Conservation (phyloP, 2,329 filamentous ascomycete species). For the Fusarium paranaense region DNA sequence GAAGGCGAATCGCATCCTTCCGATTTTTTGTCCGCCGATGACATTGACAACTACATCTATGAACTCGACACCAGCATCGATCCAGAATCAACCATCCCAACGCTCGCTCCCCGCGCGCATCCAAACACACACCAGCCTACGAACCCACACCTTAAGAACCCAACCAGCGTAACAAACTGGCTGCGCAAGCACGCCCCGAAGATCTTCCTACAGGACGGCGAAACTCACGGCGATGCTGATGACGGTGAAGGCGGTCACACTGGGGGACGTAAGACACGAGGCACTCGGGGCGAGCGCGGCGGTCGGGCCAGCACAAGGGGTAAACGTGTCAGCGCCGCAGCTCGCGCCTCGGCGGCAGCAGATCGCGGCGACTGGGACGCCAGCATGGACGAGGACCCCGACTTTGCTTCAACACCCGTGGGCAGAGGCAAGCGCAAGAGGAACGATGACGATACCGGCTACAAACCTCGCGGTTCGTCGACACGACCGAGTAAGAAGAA, state of each 20-base stretch:
- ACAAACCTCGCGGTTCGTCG: slow-evolving; percentile 68
- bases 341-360: slow-evolving; percentile 35
- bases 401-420: slow-evolving; percentile 49
- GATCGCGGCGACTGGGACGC: slow-evolving; percentile 48
- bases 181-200: slow-evolving; percentile 86
- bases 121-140: slow-evolving; percentile 52
- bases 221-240: slow-evolving; percentile 54
- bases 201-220: slow-evolving; percentile 83
- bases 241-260: slow-evolving; percentile 47
- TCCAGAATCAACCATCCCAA: slow-evolving; percentile 57
- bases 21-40: slow-evolving; percentile 75
- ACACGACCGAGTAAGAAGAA: slow-evolving; percentile 68
- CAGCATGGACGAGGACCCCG: slow-evolving; percentile 55
- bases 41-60: slow-evolving; percentile 80
- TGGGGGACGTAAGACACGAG: slow-evolving; percentile 51
- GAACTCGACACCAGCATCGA: slow-evolving; percentile 68
- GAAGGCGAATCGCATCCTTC: slow-evolving; percentile 68
- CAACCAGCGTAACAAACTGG: slow-evolving; percentile 96
- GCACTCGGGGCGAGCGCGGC: slow-evolving; percentile 49
- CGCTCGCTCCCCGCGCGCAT: slow-evolving; percentile 63
- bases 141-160: slow-evolving; percentile 70
- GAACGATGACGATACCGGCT: slow-evolving; percentile 70
- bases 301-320: slow-evolving; percentile 55
- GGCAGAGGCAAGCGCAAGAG: slow-evolving; percentile 63
- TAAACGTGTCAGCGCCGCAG: slow-evolving; percentile 49